Evolutionary conservation across 2,329 filamentous ascomycete genomes (phyloP).

Genomic region (Cladophialophora carrionii): DNA sequence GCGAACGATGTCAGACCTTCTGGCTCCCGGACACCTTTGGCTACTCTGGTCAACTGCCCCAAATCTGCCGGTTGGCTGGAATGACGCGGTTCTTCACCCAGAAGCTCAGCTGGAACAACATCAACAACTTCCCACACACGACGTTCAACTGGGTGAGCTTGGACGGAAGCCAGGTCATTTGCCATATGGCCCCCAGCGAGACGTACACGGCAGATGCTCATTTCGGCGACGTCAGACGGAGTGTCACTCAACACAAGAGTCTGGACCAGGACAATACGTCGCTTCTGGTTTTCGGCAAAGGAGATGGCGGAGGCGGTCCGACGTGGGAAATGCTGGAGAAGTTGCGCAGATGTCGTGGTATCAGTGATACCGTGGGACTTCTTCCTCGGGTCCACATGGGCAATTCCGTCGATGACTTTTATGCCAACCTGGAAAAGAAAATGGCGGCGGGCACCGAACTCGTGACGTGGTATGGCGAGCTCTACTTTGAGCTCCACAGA

Average conservation of each 20-base stretch:
- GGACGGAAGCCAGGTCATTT: slow-evolving; percentile 94
- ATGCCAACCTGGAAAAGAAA: slow-evolving; percentile 80
- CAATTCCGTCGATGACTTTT: slow-evolving; percentile 90
- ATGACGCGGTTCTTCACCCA: slow-evolving; percentile 98
- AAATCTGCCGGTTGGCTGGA: slow-evolving; percentile 88
- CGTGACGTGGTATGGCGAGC: slow-evolving; percentile 95
- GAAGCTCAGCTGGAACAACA: slow-evolving; percentile 99
- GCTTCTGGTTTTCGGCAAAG: slow-evolving; percentile 91
- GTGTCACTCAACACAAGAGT: slow-evolving; percentile 89
- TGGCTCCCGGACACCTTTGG: slow-evolving; percentile 99
- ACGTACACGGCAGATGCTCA: slow-evolving; percentile 94
- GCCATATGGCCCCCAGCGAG: slow-evolving; percentile 94
- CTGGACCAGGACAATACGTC: slow-evolving; percentile 91
- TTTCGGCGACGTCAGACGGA: slow-evolving; percentile 90
- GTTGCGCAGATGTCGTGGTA: slow-evolving; percentile 84
- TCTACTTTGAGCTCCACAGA: slow-evolving; percentile 96
- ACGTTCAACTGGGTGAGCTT: slow-evolving; percentile 98
- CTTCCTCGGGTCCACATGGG: slow-evolving; percentile 89
- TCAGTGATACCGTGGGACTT: slow-evolving; percentile 82
- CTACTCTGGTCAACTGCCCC: slow-evolving; percentile 91
- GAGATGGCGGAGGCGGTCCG: slow-evolving; percentile 92
- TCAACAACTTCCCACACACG: slow-evolving; percentile 97
- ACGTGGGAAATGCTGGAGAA: slow-evolving; percentile 95
- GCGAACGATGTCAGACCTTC: slow-evolving; percentile 84
- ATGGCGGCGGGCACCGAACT: slow-evolving; percentile 68